A percentile compares a stretch with the other conserved stretches of the same genome.
These are phyloP conservation scores for Millerago galiae DNA, from an alignment of 805 yeast genomes.

Conservation along the genomic window DNA sequence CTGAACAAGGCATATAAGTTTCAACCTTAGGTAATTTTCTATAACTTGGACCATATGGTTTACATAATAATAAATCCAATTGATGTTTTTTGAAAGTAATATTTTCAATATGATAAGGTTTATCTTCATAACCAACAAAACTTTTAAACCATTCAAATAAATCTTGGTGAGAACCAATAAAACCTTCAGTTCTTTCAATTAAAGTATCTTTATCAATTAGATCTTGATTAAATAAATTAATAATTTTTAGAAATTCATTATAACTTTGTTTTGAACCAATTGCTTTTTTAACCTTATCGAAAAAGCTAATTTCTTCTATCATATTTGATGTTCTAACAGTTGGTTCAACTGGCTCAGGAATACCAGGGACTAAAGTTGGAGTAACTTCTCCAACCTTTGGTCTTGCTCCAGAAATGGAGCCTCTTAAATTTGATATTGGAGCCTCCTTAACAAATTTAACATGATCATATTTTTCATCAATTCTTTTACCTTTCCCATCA, in stretches of 20 bases:
- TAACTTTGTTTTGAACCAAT: conserved; percentile 86
- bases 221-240: conserved; percentile 85
- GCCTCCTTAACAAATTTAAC: conserved; percentile 23
- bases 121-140: conserved; percentile 84
- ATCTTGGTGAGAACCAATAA: conserved; percentile 75
- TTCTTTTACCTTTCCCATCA: conserved; percentile 19
- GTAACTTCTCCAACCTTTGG: conserved; percentile 29
- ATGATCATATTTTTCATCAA: conserved; percentile 13
- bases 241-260: conserved; percentile 83
- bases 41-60: conserved; percentile 93
- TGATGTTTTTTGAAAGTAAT: conserved; percentile 84
- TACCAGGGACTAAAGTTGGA: conserved; percentile 76
- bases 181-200: conserved; percentile 78
- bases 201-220: conserved; percentile 77
- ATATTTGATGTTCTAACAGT: conserved; percentile 52
- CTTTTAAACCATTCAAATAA: conserved; percentile 85
- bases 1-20: conserved; percentile 95
- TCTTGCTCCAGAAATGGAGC: conserved; percentile 19
- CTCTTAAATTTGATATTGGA: conserved; percentile 31
- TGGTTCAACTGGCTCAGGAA: conserved; percentile 74
- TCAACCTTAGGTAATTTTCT: conserved; percentile 89
- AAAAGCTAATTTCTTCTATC: conserved; percentile 81
- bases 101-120: conserved; percentile 82
- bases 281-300: conserved; percentile 84
- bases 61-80: conserved; percentile 81